Conservation (phyloP, 495 filamentous ascomycete genomes). For the Hypoxylon crocopeplum region DNA sequence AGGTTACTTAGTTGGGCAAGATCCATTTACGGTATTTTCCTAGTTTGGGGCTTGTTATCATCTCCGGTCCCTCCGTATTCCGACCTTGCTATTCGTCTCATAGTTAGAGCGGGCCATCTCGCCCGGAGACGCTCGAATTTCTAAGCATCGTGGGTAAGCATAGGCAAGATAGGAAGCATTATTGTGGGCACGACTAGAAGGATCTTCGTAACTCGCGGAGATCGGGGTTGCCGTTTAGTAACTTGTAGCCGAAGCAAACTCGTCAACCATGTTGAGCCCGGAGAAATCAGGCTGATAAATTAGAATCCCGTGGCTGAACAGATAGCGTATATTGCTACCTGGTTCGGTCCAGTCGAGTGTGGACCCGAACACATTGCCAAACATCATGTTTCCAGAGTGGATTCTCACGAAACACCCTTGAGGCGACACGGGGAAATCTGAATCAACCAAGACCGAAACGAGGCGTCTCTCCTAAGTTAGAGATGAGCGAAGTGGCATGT, state of each 20-base stretch:
- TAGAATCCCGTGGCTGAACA: too few relatives aligned
- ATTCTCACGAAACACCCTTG: slow-evolving; percentile 30
- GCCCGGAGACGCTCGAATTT: too few relatives aligned
- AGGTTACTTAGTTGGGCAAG: too few relatives aligned
- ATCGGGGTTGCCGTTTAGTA: slow-evolving; percentile 2
- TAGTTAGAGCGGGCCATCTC: too few relatives aligned
- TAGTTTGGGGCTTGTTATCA: slow-evolving; percentile 17
- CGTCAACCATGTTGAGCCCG: slow-evolving; percentile 14
- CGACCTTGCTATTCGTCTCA: slow-evolving; percentile 21
- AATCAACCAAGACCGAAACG: slow-evolving; percentile 31
- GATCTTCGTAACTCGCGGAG: too few relatives aligned
- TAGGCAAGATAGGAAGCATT: too few relatives aligned
- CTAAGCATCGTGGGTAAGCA: too few relatives aligned
- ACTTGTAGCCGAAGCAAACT: not conserved
- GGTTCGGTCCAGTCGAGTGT: slow-evolving; percentile 21
- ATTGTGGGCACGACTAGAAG: too few relatives aligned
- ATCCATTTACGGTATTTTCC: too few relatives aligned
- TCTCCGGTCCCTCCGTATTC: slow-evolving; percentile 23
- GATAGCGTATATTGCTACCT: too few relatives aligned
- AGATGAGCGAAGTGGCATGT: slow-evolving; percentile 24
- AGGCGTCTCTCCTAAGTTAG: slow-evolving; percentile 13
- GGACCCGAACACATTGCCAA: slow-evolving; percentile 30
- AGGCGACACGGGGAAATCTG: slow-evolving; percentile 31
- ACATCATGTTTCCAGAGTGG: slow-evolving; percentile 20
- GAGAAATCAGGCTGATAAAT: slow-evolving; percentile 36